Evolutionary conservation across 2,329 filamentous ascomycete genomes (phyloP), one percentile per base, ranked within the genome.

Genomic region (Alternaria angustiovoidea): DNA sequence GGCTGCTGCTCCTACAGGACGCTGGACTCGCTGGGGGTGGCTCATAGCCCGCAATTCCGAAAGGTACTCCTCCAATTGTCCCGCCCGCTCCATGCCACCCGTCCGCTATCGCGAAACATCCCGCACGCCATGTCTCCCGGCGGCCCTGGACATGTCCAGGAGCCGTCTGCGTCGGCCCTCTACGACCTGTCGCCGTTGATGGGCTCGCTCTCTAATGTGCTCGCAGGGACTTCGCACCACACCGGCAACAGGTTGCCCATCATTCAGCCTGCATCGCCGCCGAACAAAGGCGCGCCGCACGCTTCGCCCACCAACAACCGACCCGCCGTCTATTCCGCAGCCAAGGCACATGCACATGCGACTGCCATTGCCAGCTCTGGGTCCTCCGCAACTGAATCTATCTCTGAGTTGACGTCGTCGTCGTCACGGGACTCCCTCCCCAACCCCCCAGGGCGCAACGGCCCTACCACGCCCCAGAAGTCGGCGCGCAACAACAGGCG

Each of bases 21-120:
- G 72, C 65, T 66, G 75, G 67, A 71, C 65, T 65, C 64, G 75
- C 68, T 67, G 74, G 70, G 64, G 71, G 72, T 69, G 72, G 75
- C 64, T 67, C 65, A 63, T 63, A 65, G 69, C 67, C 66, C 64
- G 66, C 63, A 66, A 66, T 60, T 60, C 57, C 57, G 57, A 60
- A 60, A 60, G 57, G 57, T 60, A 60, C 53, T 62, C 60, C 62
- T 24, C 53, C 53, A 51, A 48, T 60, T 58, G 61, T 55, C 58
- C 30, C 57, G 67, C 57, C 58, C 64, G 57, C 63, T 64, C 61
- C 64, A 59, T 65, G 63, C 59, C 66, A 59, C 59, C 63, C 61
- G 51, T 56, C 59, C 52, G 51, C 66, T 38, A 67, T 71, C 65
- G 65, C 63, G 58, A 63, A 49, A 63, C 58, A 60, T 57, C 32